Conservation (phyloP, 768 basidiomycete species). For the Hygrocybe coccinea region DNA sequence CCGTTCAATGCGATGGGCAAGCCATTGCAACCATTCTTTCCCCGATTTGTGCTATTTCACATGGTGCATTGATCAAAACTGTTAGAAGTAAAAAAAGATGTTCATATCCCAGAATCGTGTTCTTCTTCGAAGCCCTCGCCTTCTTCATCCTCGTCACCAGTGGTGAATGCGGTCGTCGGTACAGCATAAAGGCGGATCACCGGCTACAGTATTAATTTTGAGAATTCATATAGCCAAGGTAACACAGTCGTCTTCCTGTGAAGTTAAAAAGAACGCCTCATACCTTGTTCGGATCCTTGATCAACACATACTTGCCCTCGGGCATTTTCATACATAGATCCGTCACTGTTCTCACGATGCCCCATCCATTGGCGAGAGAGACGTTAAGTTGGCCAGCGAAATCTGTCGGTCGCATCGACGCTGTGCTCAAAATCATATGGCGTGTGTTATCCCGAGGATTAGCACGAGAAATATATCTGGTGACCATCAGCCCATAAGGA, state of each 20-base stretch:
- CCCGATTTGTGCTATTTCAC: no score
- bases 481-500: not conserved
- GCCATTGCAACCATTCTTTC: no score
- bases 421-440: slow-evolving; percentile 92
- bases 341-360: slow-evolving; percentile 91
- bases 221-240: slow-evolving; percentile 10
- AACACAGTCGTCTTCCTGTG: not conserved
- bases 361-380: slow-evolving; percentile 95
- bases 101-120: slow-evolving; percentile 26
- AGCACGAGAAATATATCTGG: slow-evolving; percentile 89
- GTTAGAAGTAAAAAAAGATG: no score
- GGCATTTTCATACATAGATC: slow-evolving; percentile 95
- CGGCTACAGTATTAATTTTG: slow-evolving; percentile 49
- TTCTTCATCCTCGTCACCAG: slow-evolving; percentile 74
- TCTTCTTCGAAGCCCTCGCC: slow-evolving; percentile 36
- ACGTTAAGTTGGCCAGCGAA: slow-evolving; percentile 95
- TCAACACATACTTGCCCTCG: slow-evolving; percentile 94
- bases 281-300: slow-evolving; percentile 98
- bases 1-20: no score
- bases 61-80: no score
- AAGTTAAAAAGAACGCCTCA: slow-evolving; percentile 22
- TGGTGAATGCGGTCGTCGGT: slow-evolving; percentile 75
- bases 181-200: slow-evolving; percentile 92
- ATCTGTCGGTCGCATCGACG: slow-evolving; percentile 89
- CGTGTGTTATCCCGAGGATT: slow-evolving; percentile 93